Conservation (phyloP, 2,329 filamentous ascomycete genomes). For the Fusarium abutilonis region DNA sequence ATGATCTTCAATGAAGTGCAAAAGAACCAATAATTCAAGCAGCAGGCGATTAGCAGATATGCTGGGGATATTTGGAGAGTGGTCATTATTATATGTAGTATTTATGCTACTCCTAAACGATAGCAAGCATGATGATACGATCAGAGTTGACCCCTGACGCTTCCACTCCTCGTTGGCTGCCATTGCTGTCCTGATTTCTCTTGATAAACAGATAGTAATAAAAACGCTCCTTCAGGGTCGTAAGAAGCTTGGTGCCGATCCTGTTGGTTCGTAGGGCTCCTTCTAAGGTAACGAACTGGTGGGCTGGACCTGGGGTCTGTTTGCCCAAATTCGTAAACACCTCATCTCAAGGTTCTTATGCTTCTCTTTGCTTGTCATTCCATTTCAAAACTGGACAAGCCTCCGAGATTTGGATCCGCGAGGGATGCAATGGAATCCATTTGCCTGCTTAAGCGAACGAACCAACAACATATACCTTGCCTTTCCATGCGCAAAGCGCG, state of each 20-base stretch:
- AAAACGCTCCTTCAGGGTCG: neutral
- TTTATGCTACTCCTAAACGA: neutral
- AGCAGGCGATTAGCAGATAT: neutral
- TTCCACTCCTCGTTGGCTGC: neutral
- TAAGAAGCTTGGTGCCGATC: neutral
- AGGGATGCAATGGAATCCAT: too few species aligned
- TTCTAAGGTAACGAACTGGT: too few species aligned
- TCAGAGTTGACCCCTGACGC: neutral
- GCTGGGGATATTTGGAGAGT: neutral
- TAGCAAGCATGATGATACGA: neutral
- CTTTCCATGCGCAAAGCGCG: too few species aligned
- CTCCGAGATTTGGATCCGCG: too few species aligned
- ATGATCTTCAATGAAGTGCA: accelerated
- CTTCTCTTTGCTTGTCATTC: neutral
- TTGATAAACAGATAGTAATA: neutral
- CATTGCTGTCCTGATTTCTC: too few species aligned
- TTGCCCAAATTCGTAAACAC: too few species aligned
- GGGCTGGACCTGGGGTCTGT: too few species aligned
- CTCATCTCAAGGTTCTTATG: neutral
- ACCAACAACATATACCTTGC: neutral
- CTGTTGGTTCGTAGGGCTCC: neutral
- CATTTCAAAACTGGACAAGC: neutral
- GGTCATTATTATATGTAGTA: neutral
- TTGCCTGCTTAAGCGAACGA: neutral
- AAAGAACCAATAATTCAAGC: too few species aligned